phyloP scores from a whole-genome alignment of 768 basidiomycete genomes.

The Leccinellum luteum region DNA sequence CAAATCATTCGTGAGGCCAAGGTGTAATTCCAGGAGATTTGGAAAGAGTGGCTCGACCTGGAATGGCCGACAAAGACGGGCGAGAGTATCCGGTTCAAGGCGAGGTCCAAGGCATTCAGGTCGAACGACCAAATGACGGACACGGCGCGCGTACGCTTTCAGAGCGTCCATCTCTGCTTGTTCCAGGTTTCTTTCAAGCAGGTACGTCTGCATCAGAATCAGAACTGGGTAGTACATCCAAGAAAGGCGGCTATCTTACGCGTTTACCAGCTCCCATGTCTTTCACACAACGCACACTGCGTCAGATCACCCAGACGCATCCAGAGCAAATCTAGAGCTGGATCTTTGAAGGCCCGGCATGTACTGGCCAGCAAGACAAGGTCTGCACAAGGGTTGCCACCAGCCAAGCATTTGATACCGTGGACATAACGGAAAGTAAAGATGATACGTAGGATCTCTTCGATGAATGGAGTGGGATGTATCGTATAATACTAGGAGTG shows the following conservation, averaged over 20 bases:
- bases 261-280: no score
- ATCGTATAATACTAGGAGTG: neutral
- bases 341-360: neutral
- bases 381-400: no score
- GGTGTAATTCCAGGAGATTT: neutral
- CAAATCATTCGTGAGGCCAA: neutral
- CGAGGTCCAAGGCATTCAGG: neutral
- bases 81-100: neutral
- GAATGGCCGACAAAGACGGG: neutral
- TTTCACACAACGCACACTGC: neutral
- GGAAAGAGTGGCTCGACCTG: neutral
- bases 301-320: neutral
- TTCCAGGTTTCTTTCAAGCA: neutral
- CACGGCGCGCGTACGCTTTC: neutral
- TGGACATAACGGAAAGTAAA: neutral
- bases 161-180: neutral
- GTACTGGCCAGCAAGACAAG: neutral
- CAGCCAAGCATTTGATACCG: no score
- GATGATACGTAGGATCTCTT: neutral
- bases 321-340: neutral
- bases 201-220: neutral
- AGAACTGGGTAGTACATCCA: neutral
- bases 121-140: neutral
- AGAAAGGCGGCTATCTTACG: neutral
- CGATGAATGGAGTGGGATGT: slow-evolving; percentile 3